Conservation (phyloP, 2,329 filamentous ascomycete species). For the Trichoderma guizhouense region DNA sequence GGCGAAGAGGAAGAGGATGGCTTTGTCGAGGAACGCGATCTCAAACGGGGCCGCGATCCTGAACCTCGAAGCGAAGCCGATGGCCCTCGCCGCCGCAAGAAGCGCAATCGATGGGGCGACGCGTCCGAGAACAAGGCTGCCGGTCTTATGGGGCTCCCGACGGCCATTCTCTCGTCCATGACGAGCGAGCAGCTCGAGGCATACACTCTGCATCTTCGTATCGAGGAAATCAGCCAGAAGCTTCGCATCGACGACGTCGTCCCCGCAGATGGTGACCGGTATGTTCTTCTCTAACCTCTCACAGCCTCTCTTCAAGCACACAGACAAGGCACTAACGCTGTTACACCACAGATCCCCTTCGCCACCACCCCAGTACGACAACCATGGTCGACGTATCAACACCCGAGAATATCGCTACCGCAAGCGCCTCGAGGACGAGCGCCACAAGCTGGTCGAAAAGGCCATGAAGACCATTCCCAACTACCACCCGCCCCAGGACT, state of each 20-base stretch:
- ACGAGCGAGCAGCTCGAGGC: conserved; percentile 97
- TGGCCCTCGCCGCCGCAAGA: conserved; percentile 86
- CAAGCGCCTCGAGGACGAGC: conserved; percentile 96
- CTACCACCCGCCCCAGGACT: conserved; percentile 97
- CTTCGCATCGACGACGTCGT: conserved; percentile 98
- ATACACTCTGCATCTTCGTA: conserved; percentile 92
- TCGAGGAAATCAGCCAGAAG: conserved; percentile 99
- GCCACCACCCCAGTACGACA: conserved; percentile 95
- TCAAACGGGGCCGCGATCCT: conserved; percentile 91
- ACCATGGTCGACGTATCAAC: conserved; percentile 98
- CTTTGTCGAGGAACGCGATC: conserved; percentile 41
- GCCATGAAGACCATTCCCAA: conserved; percentile 99
- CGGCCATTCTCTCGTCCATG: conserved; percentile 95
- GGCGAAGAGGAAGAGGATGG: conserved; percentile 48
- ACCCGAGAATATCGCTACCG: conserved; percentile 98
- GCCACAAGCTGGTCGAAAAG: conserved; percentile 97
- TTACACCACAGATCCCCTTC: conserved; percentile 73
- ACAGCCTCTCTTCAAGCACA: neutral
- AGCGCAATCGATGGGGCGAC: conserved; percentile 98
- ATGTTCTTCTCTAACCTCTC: conserved; percentile 35
- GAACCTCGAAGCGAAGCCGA: conserved; percentile 68
- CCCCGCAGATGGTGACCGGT: conserved; percentile 93
- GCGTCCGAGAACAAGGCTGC: conserved; percentile 97
- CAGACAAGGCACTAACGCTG: conserved; percentile 4
- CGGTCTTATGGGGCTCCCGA: conserved; percentile 94